These are phyloP conservation scores for Coniochaeta ligniaria DNA, from an alignment of 2,329 filamentous ascomycete species.

Conservation along the genomic window DNA sequence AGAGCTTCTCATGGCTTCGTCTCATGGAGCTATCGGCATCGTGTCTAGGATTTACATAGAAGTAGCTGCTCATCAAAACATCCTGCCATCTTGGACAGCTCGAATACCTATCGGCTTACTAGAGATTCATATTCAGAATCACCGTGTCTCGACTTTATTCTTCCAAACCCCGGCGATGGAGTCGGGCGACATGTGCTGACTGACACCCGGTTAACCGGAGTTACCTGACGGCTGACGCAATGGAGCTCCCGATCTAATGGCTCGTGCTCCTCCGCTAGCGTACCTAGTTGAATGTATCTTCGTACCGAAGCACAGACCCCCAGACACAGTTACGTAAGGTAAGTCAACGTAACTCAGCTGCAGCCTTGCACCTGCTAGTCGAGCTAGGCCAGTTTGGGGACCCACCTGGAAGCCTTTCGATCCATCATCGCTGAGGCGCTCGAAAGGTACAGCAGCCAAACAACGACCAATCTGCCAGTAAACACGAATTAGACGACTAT, in stretches of 20 bases:
- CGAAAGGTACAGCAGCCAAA: background rate
- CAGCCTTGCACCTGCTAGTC: background rate
- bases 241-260: background rate
- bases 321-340: background rate
- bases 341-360: slow-evolving; percentile 3
- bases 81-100: background rate
- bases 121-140: background rate
- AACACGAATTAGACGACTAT: background rate
- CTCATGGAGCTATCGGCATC: background rate
- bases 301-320: background rate
- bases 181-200: background rate
- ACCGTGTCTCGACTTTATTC: background rate
- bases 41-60: background rate
- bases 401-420: background rate
- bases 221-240: too few species aligned
- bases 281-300: background rate
- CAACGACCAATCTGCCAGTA: background rate
- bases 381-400: background rate
- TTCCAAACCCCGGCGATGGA: background rate
- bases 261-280: background rate
- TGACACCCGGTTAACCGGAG: background rate
- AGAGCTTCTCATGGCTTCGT: background rate
- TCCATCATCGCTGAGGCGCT: background rate
- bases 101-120: background rate
- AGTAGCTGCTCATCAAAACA: background rate